Evolutionary conservation across 768 basidiomycete species (phyloP), one percentile per base, ranked within the genome.

Genomic region (Lactarius indigo): DNA sequence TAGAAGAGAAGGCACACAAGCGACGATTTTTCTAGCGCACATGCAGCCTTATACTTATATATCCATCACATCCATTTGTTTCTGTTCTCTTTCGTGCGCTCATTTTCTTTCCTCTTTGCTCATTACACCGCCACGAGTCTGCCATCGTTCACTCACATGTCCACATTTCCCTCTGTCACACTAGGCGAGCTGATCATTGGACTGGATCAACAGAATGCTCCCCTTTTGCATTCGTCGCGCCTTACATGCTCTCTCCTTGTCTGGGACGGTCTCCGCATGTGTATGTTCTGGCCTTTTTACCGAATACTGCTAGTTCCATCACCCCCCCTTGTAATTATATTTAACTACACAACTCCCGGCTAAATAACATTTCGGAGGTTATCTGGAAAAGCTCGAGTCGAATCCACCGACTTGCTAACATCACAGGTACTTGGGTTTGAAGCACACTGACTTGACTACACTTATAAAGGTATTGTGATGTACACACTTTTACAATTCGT

Each of bases 1-100:
- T 84, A 44, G 89, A 92, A 64, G 92, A 92, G 76, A 93, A 87
- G 79, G 75, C 84, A 75, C 76, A 78, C 68, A 93, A 90, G 80
- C 84, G 84, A 75, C 83, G 85, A 72, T 91, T 94, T 77, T 94
- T 93, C 74, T 91, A 81, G 73, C 42, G 55, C 47, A 63, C 37
- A 57, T 23, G 50, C 57, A 56, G n/a, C 42, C 47, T 64, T 55
- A 61, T 55, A 60, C 62, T 37, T 61, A 70, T 59, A 44, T 68
- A 61, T 68, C 39, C 59, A 57, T 54, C 26, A 41, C 56, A 37
- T 35, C 18, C 33, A 23, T 60, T 18, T 18, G 41, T 58, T 56
- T 33, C 15, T 60, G 17, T 23, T 41, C 39, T 57, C 18, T n/a
- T 52, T 23, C 44, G 47, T 31, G 41, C 54, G 5, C 58, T 57